phyloP scores from a whole-genome alignment of 352 stramenopile genomes.

The Thraustotheca clavata region DNA sequence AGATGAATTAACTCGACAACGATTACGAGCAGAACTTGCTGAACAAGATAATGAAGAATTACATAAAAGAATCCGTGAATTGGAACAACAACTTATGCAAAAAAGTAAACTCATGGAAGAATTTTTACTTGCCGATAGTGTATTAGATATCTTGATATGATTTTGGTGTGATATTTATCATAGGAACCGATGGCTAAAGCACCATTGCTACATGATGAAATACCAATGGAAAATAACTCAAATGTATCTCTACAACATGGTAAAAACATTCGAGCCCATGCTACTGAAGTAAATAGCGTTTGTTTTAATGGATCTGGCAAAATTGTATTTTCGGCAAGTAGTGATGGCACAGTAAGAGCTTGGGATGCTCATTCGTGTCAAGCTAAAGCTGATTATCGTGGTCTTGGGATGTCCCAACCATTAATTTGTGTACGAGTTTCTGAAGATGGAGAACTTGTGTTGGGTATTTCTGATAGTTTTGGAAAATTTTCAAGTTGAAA shows the following conservation, averaged over 20 bases:
- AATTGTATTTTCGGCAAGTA: conserved; percentile 74
- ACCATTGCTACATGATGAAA: background rate
- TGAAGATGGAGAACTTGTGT: conserved; percentile 62
- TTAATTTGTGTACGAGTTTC: conserved; percentile 73
- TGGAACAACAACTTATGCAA: conserved; percentile 48
- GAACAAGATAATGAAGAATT: conserved; percentile 39
- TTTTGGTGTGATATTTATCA: background rate
- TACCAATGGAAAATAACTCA: background rate
- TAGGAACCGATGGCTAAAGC: background rate
- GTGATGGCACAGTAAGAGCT: conserved; percentile 68
- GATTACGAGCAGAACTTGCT: conserved; percentile 39
- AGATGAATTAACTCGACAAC: conserved; percentile 53
- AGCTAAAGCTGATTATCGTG: conserved; percentile 62
- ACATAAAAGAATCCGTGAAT: conserved; percentile 29
- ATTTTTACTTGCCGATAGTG: conserved; percentile 37
- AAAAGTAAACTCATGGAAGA: conserved; percentile 56
- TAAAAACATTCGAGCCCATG: conserved; percentile 63
- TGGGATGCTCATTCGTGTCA: conserved; percentile 52
- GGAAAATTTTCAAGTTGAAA: background rate
- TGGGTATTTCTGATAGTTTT: conserved; percentile 24
- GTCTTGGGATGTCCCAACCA: conserved; percentile 66
- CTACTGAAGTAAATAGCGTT: conserved; percentile 77
- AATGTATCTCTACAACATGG: conserved; percentile 24
- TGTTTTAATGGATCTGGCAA: conserved; percentile 78
- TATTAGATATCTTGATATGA: conserved; percentile 27